Evolutionary conservation across 768 basidiomycete genomes (phyloP), one percentile per base, ranked within the genome.

Genomic region (Sarcomyxa edulis): DNA sequence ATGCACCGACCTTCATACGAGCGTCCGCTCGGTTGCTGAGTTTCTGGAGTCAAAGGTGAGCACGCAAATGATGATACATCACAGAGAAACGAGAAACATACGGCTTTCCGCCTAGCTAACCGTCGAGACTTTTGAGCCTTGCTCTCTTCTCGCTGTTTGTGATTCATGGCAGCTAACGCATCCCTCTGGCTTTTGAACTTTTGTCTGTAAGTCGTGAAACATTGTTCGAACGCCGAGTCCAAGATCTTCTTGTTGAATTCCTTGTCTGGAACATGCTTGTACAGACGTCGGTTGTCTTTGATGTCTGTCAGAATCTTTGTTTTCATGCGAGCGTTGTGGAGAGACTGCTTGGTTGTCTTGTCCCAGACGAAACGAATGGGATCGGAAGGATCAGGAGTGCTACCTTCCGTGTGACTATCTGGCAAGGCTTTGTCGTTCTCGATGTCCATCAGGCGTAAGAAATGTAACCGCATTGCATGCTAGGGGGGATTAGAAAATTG

Each of bases 361-460:
- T 81, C 77, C 85, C 85, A 88, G 4, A 85, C 78, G 46, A 87
- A 87, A 14, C 84, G 78, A 10, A 87, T 65, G 1, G 82, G 73
- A n/a, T 78, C 71, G 15, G 65, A 53, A 8, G 63, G 49, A 2
- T 58, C 62, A 1, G 78, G 48, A 3, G 59, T 49, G 8, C 55
- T 61, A 11, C 75, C 79, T 49, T 87, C 84, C 7, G 50, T 47
- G 48, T 84, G 75, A 37, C 72, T 76, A 40, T 75, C 74, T 1
- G 85, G 85, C 6, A 87, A 60, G 1, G 70, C 52, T 42, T 76
- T 74, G 48, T 78, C 81, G 25, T 55, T 67, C 6, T 70, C 64
- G 5, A 83, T 41, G 14, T 66, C 60, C 78, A 88, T 83, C 35
- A 71, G 55, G 27, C 62, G 69, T 32, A 79, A 57, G n/a, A 84